phyloP scores from a whole-genome alignment of 306 rosid genomes.

The Calophaca sinica region DNA sequence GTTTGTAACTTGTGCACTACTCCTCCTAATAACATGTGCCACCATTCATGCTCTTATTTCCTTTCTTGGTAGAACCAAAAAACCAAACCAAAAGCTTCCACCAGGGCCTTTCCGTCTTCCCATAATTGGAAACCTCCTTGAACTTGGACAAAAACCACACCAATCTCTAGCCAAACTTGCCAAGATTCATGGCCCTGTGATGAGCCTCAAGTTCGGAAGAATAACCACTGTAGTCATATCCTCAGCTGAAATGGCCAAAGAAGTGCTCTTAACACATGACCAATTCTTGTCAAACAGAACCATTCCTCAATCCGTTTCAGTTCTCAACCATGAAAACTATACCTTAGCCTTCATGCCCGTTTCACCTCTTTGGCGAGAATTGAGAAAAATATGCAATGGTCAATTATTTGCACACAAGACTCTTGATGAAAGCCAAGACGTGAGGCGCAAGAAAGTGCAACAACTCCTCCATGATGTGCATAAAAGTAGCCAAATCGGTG shows the following conservation, averaged over 20 bases:
- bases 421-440: slow-evolving; percentile 40
- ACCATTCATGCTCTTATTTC: not conserved
- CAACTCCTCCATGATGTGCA: slow-evolving; percentile 31
- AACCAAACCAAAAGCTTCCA: slow-evolving; percentile 43
- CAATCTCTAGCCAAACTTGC: slow-evolving; percentile 49
- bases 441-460: slow-evolving; percentile 44
- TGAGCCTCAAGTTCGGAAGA: slow-evolving; percentile 51
- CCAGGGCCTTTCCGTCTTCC: slow-evolving; percentile 57
- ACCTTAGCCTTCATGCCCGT: slow-evolving; percentile 45
- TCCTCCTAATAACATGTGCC: not conserved
- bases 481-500: slow-evolving; percentile 23
- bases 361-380: slow-evolving; percentile 47
- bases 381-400: slow-evolving; percentile 47
- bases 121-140: slow-evolving; percentile 56
- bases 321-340: slow-evolving; percentile 15
- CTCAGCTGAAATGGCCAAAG: slow-evolving; percentile 46
- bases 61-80: not conserved
- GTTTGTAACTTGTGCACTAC: not conserved
- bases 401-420: slow-evolving; percentile 41
- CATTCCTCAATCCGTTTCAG: slow-evolving; percentile 16
- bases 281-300: slow-evolving; percentile 46
- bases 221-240: slow-evolving; percentile 49
- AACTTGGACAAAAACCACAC: slow-evolving; percentile 56
- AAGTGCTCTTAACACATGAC: slow-evolving; percentile 55
- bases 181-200: slow-evolving; percentile 49